Evolutionary conservation across 371 early-diverging fungal genomes (phyloP).

Genomic region (Rozella allomycis): DNA sequence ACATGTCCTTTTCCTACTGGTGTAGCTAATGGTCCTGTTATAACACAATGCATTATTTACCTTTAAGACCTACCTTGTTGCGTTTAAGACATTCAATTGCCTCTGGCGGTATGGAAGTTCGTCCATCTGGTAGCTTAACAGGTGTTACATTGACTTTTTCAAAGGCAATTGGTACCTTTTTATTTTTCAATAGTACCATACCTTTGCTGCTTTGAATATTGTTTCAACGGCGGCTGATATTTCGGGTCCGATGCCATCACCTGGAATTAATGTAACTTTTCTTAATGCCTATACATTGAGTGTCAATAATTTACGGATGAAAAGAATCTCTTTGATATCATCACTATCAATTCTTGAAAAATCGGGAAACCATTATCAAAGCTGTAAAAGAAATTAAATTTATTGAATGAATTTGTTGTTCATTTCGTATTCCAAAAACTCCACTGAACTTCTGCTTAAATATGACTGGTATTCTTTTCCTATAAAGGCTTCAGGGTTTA

Average conservation of each 20-base stretch:
- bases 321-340: too few relatives aligned
- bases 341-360: too few relatives aligned
- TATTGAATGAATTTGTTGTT: too few relatives aligned
- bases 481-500: too few relatives aligned
- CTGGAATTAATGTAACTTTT: conserved; percentile 83
- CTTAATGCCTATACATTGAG: too few relatives aligned
- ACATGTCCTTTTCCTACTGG: conserved; percentile 96
- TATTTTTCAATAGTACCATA: conserved; percentile 6
- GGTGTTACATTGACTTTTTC: conserved; percentile 89
- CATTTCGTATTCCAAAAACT: too few relatives aligned
- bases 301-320: too few relatives aligned
- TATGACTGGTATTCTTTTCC: too few relatives aligned
- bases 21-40: conserved; percentile 67
- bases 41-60: conserved; percentile 6
- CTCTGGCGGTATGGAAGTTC: conserved; percentile 74
- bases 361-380: too few relatives aligned
- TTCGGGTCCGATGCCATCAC: conserved; percentile 97
- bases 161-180: conserved; percentile 80
- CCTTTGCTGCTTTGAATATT: conserved; percentile 76
- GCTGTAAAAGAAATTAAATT: too few relatives aligned
- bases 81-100: conserved; percentile 71
- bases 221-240: conserved; percentile 76
- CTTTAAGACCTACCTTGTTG: conserved; percentile 91
- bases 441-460: too few relatives aligned
- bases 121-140: conserved; percentile 46